Evolutionary conservation across 1,139 yeast species (phyloP).

Genomic region (Candida tunisiensis): DNA sequence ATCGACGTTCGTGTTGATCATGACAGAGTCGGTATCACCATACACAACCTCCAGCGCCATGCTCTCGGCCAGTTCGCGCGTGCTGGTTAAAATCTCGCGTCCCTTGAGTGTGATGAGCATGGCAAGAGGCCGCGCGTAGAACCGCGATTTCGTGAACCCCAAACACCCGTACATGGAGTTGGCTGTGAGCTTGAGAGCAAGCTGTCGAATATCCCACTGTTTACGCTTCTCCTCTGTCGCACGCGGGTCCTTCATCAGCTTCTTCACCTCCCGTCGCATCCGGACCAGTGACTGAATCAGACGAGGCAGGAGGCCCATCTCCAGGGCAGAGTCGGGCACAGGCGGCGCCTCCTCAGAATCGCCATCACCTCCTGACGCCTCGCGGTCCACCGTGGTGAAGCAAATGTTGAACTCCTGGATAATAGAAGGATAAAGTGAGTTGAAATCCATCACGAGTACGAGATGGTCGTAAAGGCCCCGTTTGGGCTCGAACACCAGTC

Average conservation of each 20-base stretch:
- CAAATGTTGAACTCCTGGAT: slow-evolving; percentile 96
- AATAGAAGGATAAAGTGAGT: slow-evolving; percentile 91
- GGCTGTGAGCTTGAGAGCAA: slow-evolving; percentile 91
- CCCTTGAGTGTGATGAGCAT: slow-evolving; percentile 93
- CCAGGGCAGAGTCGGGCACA: slow-evolving; percentile 41
- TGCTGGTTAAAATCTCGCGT: slow-evolving; percentile 85
- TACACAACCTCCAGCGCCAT: slow-evolving; percentile 75
- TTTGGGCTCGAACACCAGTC: slow-evolving; percentile 93
- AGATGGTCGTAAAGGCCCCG: slow-evolving; percentile 85
- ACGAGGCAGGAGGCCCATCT: slow-evolving; percentile 75
- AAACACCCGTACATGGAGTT: slow-evolving; percentile 99
- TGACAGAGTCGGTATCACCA: slow-evolving; percentile 98
- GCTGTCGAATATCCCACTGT: slow-evolving; percentile 82
- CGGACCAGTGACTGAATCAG: slow-evolving; percentile 70
- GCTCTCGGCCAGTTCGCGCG: slow-evolving; percentile 82
- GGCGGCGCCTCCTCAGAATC: slow-evolving; percentile 40
- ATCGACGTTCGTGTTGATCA: slow-evolving; percentile 84
- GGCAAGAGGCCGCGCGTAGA: slow-evolving; percentile 92
- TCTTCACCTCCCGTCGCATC: slow-evolving; percentile 88
- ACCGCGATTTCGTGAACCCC: slow-evolving; percentile 82
- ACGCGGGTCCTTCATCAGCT: slow-evolving; percentile 59
- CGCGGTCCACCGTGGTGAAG: slow-evolving; percentile 85
- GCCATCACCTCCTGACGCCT: no score
- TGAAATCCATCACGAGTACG: slow-evolving; percentile 93
- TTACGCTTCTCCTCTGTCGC: slow-evolving; percentile 45